Evolutionary conservation across 192 early-diverging fungal species (phyloP), one percentile per base, ranked within the genome.

Genomic region (Coemansia guatemalensis): DNA sequence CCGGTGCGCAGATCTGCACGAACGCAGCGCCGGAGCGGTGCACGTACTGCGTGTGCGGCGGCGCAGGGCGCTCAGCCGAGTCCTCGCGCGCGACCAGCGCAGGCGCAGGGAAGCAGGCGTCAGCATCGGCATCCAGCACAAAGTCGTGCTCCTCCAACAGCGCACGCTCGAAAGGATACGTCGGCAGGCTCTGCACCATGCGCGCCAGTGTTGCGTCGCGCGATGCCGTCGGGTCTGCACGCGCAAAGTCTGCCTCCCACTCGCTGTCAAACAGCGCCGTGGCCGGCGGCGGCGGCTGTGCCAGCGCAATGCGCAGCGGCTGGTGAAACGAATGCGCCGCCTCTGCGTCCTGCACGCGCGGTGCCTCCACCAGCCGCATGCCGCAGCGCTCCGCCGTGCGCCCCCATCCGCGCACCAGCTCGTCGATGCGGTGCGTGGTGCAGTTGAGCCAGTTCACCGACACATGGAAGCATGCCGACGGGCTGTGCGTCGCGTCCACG

Each of bases 391-490:
- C 93, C 2, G 93, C 93, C 26, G 84, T 82, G 7, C 91, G 69
- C 39, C 82, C 65, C 97, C 97, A 99, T 5, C 76, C 74, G 39
- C 82, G 83, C 24, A 98, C 80, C 54, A 95, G 69, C 48, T 97
- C 95, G 60, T 97, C 92, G 14, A 99, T 87, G 35, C 94, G 68
- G 35, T 90, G 73, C 9, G 93, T 90, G 2, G 93, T 96, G 74
- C 95, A 99, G 44, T 92, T 93, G 18, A 98, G 76, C 97, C 97
- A 99, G 78, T 96, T 88, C 20, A 99, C 66, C 65, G 95, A 92
- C 53, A 98, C 88, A 62, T 97, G 95, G 67, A 93, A 99, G 69
- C 94, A 94, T 53, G 90, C 85, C 56, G 85, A 84, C 20, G 93
- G 85, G 62, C 96, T 96, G 74, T 97, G 90, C 21, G 91, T 82